Evolutionary conservation across 2,329 filamentous ascomycete genomes (phyloP), one percentile per base, ranked within the genome.

Genomic region (Pseudocercospora eumusae): DNA sequence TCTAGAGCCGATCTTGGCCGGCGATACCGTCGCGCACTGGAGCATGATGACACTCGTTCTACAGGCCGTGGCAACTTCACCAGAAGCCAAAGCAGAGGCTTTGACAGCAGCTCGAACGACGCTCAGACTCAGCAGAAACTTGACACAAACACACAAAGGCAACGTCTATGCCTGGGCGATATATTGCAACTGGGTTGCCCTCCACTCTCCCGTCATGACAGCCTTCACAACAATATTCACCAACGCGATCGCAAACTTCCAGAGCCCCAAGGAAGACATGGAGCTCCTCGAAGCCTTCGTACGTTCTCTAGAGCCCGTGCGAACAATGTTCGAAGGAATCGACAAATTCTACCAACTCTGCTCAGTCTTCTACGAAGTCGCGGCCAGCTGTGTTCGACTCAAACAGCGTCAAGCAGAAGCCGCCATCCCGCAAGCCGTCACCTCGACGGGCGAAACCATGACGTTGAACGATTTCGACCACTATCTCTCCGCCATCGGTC

Each of bases 191-290:
- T 57, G 56, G 56, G 56, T 57, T 13, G 56, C 44, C 13, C 25
- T 57, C 7, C 56, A 57, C 40, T 21, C 56, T n/a, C 56, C 56
- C 2, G 27, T 57, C 21, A 57, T 57, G 56, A 57, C 56, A 20
- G 25, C 56, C 9, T 57, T 57, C n/a, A 57, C 56, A 11, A 45
- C 42, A 9, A 23, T 57, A 4, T 57, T 57, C 56, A 49, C 27
- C 2, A 44, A 57, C 13, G 44, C 44, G 9, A 49, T 57, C 40
- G 56, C 33, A n/a, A 49, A 57, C 25, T 31, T 28, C 10, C 40
- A 31, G 28, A n/a, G 25, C 25, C 21, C 56, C 5, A 20, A 7
- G n/a, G 56, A 47, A 9, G 56, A 57, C n/a, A 28, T 57, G 25
- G 27, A 47, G 10, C 33, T 59, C 20, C 28, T 59, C 6, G 44